Evolutionary conservation across 345 rosid genomes (phyloP), one percentile per base, ranked within the genome.

Genomic region (Salix viminalis): DNA sequence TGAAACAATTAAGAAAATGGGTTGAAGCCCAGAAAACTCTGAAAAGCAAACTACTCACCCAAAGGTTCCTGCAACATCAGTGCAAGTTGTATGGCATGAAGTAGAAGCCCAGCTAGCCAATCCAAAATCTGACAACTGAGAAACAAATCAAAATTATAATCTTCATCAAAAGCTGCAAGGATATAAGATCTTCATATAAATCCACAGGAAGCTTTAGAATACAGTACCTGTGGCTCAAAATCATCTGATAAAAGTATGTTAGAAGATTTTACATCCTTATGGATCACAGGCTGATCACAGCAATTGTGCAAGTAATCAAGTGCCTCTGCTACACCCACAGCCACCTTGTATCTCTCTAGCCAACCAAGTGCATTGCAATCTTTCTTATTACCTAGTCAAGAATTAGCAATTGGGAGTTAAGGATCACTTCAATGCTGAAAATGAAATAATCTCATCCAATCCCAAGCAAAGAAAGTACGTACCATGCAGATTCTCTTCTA

Each of bases 101-200:
- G 81, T 81, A 64, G 87, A 80, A 73, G 83, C 88, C 86, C 86
- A 70, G 82, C 89, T 83, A 64, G 99, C 97, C 16, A 96, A 87
- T 87, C 99, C 99, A 70, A 96, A 96, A 94, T 96, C 99, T 73
- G 99, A 92, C 32, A 96, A 88, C 97, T 95, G 91, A 73, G 72
- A 76, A 72, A 68, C 85, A 87, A 75, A 71, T 32, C 26, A 69
- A 58, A 14, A 14, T 61, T 67, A 23, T 74, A 80, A 79, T 65
- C 21, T 85, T 66, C 69, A 69, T 13, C 56, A 76, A 15, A 79
- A 77, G 76, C 69, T 42, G 39, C 23, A 42, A 41, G 42, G 18
- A 76, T 4, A 24, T 65, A 61, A 72, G 23, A 61, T 69, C 61
- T 48, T 24, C 71, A 42, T 48, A 60, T 30, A 67, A 24, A 64